Base-by-base conservation (phyloP, 352 stramenopile species). In the Globisporangium camurandrum region DNA sequence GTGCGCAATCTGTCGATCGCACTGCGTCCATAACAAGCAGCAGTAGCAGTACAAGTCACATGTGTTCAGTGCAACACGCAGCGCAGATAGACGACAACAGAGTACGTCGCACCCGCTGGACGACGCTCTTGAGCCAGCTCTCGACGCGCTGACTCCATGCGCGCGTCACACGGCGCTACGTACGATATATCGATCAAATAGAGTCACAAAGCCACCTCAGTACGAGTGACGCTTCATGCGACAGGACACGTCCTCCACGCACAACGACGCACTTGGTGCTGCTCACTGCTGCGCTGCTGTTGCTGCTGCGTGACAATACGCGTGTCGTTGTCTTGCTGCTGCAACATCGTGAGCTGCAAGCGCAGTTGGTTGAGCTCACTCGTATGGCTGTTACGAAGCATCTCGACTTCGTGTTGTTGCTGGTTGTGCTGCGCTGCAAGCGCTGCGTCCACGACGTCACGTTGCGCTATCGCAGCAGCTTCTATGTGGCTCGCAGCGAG, bases 1-100 rank as follows among this genome's bases (percentile, higher is more conserved):
- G 3, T 59, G 28, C 2, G 59, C 45, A 28, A 88, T 84, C 36
- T 71, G 63, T 0, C 62, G 37, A 45, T 90, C 74, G 24, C 67
- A 81, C 79, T 90, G 24, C 37, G 14, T 10, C 45, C 23, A 37
- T 11, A 46, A 16, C 26, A 50, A n/a, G 23, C 10, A 11, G 24
- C 20, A 42, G 41, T 30, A 14, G 3, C 20, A 19, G 31, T 26
- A 28, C 11, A 24, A 46, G n/a, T n/a, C n/a, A n/a, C n/a, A 39
- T 6, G 33, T 20, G 33, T 39, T 4, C 1, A 7, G 4, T 8
- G 17, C 12, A 17, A 19, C 12, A 5, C 11, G 6, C 14, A 39
- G 33, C 8, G 33, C 12, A 20, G 3, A 10, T 4, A n/a, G 14
- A 39, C 33, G 12, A 4, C 12, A 39, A 3, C 19, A 17, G 5